Conservation (phyloP, 495 filamentous ascomycete genomes). For the Penicillium malachiteum region DNA sequence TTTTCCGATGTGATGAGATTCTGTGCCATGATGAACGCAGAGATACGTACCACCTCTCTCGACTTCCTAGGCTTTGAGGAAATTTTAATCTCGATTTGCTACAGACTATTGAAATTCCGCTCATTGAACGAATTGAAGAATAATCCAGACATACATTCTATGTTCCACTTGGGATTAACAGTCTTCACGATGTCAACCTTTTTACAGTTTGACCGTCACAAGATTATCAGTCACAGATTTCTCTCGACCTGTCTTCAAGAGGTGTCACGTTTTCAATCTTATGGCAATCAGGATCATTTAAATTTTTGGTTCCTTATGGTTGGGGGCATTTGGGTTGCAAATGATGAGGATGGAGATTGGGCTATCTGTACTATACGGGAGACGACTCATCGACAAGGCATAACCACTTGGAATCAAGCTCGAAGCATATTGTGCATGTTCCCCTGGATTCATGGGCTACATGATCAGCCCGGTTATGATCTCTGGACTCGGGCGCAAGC, state of each 20-base stretch:
- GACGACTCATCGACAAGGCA: conserved; percentile 3
- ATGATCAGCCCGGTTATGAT: conserved; percentile 15
- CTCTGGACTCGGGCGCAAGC: conserved; percentile 9
- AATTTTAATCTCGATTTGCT: conserved; percentile 22
- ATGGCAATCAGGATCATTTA: conserved; percentile 5
- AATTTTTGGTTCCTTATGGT: conserved; percentile 22
- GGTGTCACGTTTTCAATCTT: conserved; percentile 3
- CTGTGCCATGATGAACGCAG: conserved; percentile 13
- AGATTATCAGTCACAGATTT: conserved; percentile 13
- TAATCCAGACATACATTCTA: conserved; percentile 6
- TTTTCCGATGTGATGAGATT: conserved; percentile 16
- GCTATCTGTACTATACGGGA: conserved; percentile 9
- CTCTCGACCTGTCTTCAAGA: conserved; percentile 14
- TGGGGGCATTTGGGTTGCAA: conserved; percentile 20
- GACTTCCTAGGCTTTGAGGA: conserved; percentile 17
- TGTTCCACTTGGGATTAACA: conserved; percentile 20
- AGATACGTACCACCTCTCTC: not conserved
- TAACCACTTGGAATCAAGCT: conserved; percentile 17
- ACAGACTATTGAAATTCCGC: conserved; percentile 18
- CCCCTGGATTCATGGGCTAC: conserved; percentile 26
- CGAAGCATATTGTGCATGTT: conserved; percentile 7
- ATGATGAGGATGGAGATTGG: conserved; percentile 7
- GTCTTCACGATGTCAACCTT: conserved; percentile 24
- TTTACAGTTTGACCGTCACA: conserved; percentile 14
- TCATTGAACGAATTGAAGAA: conserved; percentile 9